Evolutionary conservation across 2,329 filamentous ascomycete genomes (phyloP), one percentile per base, ranked within the genome.

Genomic region (Penicillium sp.): DNA sequence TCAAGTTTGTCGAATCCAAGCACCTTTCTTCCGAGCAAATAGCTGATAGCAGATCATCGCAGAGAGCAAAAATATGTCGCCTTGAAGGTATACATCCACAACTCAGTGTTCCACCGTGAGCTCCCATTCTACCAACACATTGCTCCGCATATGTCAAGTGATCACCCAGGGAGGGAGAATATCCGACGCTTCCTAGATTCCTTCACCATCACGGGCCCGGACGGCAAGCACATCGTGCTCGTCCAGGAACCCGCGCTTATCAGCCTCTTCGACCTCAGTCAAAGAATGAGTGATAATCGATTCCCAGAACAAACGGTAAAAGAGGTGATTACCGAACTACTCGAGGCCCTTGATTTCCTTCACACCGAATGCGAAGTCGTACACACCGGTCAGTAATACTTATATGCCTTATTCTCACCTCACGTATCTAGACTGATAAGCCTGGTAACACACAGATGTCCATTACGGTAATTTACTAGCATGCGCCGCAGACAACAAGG

Each of bases 391-490:
- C 35, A 3, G 19, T 6, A 23, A 23, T 5, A 23, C 5, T 3
- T 23, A 3, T 23, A 23, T 3, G 3, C 23, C 23, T 23, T 3
- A 23, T 23, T 3, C 5, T 5, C 23, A 23, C 23, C 23, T 23
- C 23, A 23, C 23, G n/a, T n/a, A n/a, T n/a, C 23, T 23, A 23
- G 3, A 23, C 23, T 23, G 23, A 23, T 23, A 23, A 23, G 5
- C 5, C 5, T 5, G 5, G 5, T 23, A 23, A 23, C 23, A 23
- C 23, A 27, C 38, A 73, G 67, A 74, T 55, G 55, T 74, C 16
- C 67, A 70, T 47, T 57, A 62, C 1, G 63, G 63, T 2, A 74
- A 75, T 34, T 57, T 76, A 45, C 62, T 75, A 11, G 51, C 71
- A 0, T 61, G 59, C 2, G 49, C 66, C 19, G 59, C 62, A 9